Conservation (phyloP, 2,329 filamentous ascomycete genomes). For the Passalora sequoiae region DNA sequence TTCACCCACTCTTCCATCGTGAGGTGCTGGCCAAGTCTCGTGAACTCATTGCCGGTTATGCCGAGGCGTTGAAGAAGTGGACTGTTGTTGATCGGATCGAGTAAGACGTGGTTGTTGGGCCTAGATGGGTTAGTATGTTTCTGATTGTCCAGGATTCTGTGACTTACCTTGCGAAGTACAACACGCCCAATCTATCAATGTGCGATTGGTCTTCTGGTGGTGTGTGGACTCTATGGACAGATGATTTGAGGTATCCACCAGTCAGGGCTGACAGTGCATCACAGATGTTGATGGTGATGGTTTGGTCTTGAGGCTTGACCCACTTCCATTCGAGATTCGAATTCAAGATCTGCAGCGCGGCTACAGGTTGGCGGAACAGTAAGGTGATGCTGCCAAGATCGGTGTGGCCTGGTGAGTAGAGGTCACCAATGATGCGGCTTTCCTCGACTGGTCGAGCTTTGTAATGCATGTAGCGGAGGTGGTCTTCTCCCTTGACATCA, state of each 20-base stretch:
- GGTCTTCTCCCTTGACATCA: conserved; percentile 53
- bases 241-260: conserved; percentile 44
- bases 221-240: conserved; percentile 45
- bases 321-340: conserved; percentile 38
- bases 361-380: conserved; percentile 39
- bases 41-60: conserved; percentile 30
- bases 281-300: conserved; percentile 39
- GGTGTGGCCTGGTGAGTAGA: conserved; percentile 34
- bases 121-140: conserved; percentile 9
- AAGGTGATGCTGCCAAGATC: conserved; percentile 41
- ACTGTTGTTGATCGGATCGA: conserved; percentile 37
- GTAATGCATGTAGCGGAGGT: conserved; percentile 45
- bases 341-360: conserved; percentile 37
- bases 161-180: conserved; percentile 49
- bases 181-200: conserved; percentile 46
- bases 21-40: conserved; percentile 34
- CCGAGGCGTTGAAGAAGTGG: conserved; percentile 34
- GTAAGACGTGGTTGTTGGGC: conserved; percentile 37
- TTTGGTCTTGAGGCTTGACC: conserved; percentile 37
- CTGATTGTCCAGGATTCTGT: too few relatives aligned
- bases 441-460: conserved; percentile 22
- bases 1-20: conserved; percentile 46
- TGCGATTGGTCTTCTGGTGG: conserved; percentile 47
- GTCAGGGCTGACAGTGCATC: conserved; percentile 38
- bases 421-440: conserved; percentile 17